Percentiles rank a stretch among this genome's conserved stretches.
Evolutionary conservation across 2,329 filamentous ascomycete genomes (phyloP).

Genomic region (Diaporthe sp.): DNA sequence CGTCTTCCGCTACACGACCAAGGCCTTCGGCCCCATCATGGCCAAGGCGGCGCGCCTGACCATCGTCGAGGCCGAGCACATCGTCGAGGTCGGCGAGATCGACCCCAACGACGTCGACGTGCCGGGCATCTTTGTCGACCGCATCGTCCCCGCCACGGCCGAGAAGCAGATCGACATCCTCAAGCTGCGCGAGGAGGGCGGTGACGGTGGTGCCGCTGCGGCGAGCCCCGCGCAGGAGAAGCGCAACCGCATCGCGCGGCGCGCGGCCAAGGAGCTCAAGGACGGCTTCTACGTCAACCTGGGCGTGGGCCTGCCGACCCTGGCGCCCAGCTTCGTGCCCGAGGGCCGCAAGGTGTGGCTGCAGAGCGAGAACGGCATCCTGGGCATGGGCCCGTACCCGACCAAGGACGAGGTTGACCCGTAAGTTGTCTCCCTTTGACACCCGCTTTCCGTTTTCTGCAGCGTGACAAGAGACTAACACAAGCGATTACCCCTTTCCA

Average conservation of each 20-base stretch:
- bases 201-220: conserved; percentile 49
- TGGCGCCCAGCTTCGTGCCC: conserved; percentile 84
- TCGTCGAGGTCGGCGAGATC: conserved; percentile 81
- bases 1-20: conserved; percentile 83
- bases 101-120: conserved; percentile 82
- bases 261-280: conserved; percentile 85
- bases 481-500: conserved; percentile 40
- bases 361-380: conserved; percentile 87
- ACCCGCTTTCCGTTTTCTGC: too few species aligned
- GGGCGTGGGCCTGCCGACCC: conserved; percentile 83
- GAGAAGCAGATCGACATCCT: conserved; percentile 80
- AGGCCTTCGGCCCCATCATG: conserved; percentile 82
- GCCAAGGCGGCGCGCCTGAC: conserved; percentile 83
- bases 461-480: conserved; percentile 10
- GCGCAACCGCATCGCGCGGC: conserved; percentile 79
- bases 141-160: conserved; percentile 80
- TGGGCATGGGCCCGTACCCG: conserved; percentile 87
- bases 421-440: conserved; percentile 46
- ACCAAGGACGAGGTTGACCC: conserved; percentile 79
- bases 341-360: conserved; percentile 81
- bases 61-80: conserved; percentile 88
- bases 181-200: conserved; percentile 65
- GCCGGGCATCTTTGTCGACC: conserved; percentile 86
- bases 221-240: conserved; percentile 64
- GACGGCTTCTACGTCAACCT: conserved; percentile 86